These are phyloP conservation scores for Rutstroemia sydowiana DNA, from an alignment of 2,329 filamentous ascomycete genomes.

Conservation along the genomic window DNA sequence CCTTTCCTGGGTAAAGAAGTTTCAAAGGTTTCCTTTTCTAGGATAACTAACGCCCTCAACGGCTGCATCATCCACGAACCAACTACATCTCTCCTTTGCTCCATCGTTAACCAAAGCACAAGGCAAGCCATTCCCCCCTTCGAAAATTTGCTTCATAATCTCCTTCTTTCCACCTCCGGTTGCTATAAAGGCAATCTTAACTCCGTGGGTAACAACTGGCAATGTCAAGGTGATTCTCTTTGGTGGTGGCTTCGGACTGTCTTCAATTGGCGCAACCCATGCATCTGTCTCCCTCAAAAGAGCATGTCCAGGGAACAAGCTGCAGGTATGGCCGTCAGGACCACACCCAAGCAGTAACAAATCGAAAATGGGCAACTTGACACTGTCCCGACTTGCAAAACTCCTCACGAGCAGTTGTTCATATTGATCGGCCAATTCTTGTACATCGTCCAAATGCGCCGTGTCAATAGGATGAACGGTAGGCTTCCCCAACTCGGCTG, in stretches of 20 bases:
- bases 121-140: conserved; percentile 66
- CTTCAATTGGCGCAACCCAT: conserved; percentile 87
- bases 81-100: conserved; percentile 79
- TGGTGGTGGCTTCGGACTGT: conserved; percentile 91
- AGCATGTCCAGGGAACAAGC: conserved; percentile 83
- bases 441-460: conserved; percentile 60
- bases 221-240: conserved; percentile 87
- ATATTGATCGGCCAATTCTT: conserved; percentile 91
- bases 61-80: conserved; percentile 87
- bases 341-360: conserved; percentile 88
- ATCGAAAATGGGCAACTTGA: conserved; percentile 92
- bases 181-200: conserved; percentile 84
- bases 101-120: conserved; percentile 82
- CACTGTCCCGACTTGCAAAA: conserved; percentile 88
- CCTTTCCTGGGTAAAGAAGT: too few relatives aligned
- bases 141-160: conserved; percentile 86
- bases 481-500: conserved; percentile 54
- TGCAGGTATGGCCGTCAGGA: conserved; percentile 95
- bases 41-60: conserved; percentile 81
- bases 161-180: conserved; percentile 86
- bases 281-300: conserved; percentile 79
- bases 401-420: conserved; percentile 77
- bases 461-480: conserved; percentile 73
- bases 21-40: conserved; percentile 57
- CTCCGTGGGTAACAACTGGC: conserved; percentile 80